Evolutionary conservation across 2,329 filamentous ascomycete genomes (phyloP).

Genomic region (Alternaria atra): DNA sequence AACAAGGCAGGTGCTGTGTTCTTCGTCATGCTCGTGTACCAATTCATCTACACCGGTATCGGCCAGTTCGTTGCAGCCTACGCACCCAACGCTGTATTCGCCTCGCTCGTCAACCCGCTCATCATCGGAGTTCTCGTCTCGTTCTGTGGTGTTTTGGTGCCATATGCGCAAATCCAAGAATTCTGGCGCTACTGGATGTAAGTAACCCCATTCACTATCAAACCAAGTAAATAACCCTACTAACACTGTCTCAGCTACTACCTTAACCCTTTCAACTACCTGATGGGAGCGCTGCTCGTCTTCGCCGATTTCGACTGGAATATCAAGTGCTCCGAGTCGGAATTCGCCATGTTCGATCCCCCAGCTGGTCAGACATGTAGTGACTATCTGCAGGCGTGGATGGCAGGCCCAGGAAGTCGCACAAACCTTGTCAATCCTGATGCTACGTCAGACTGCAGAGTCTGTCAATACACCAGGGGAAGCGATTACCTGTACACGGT

Average conservation of each 20-base stretch:
- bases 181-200: constrained; percentile 69
- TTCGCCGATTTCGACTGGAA: constrained; percentile 55
- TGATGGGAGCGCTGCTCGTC: constrained; percentile 52
- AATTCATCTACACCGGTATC: constrained; percentile 67
- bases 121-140: constrained; percentile 31
- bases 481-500: constrained; percentile 68
- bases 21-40: constrained; percentile 65
- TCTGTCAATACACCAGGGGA: constrained; percentile 68
- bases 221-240: neutral
- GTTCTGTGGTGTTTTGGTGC: constrained; percentile 67
- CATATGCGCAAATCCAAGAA: constrained; percentile 67
- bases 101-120: constrained; percentile 61
- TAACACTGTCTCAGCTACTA: constrained; percentile 33
- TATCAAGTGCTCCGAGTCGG: constrained; percentile 48
- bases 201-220: neutral
- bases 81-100: constrained; percentile 56
- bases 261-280: constrained; percentile 56
- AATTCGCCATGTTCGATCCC: constrained; percentile 58
- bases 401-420: constrained; percentile 28
- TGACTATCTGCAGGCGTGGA: constrained; percentile 55
- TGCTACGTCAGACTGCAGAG: constrained; percentile 63
- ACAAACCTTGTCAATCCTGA: constrained; percentile 69
- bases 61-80: constrained; percentile 65
- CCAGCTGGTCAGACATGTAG: constrained; percentile 64
- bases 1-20: constrained; percentile 64